Evolutionary conservation across 345 rosid species (phyloP).

Genomic region (Viola odorata): DNA sequence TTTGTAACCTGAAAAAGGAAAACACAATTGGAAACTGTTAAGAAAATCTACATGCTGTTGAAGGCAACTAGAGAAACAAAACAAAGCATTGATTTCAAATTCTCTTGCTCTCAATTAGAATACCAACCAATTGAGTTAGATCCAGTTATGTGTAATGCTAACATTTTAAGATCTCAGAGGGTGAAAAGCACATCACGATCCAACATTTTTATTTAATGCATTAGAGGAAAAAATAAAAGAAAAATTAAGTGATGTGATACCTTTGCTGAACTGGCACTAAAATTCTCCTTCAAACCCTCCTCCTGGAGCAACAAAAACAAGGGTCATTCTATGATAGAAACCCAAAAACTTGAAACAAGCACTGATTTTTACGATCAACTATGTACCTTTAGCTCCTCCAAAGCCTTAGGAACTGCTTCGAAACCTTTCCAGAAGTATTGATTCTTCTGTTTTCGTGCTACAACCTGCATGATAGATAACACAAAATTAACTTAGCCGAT

Average conservation of each 20-base stretch:
- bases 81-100: neutral
- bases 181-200: no score
- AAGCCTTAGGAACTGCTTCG: conserved; percentile 55
- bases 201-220: neutral
- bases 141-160: neutral
- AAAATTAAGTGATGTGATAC: conserved; percentile 18
- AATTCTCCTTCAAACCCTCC: conserved; percentile 49
- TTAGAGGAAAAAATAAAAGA: neutral
- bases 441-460: conserved; percentile 40
- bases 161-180: neutral
- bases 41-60: neutral
- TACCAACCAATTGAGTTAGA: neutral
- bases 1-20: conserved; percentile 29
- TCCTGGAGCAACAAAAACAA: conserved; percentile 34
- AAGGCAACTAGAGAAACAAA: neutral
- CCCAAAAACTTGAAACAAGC: neutral
- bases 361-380: no score
- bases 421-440: conserved; percentile 84
- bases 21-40: neutral
- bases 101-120: neutral
- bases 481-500: neutral
- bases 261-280: conserved; percentile 39
- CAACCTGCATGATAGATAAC: conserved; percentile 10
- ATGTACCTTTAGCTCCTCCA: conserved; percentile 52
- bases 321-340: neutral